A percentile compares a stretch with the other conserved stretches of the same genome.
Conservation (phyloP, 1,139 yeast species). For the Sugiyamaella grinbergsii region DNA sequence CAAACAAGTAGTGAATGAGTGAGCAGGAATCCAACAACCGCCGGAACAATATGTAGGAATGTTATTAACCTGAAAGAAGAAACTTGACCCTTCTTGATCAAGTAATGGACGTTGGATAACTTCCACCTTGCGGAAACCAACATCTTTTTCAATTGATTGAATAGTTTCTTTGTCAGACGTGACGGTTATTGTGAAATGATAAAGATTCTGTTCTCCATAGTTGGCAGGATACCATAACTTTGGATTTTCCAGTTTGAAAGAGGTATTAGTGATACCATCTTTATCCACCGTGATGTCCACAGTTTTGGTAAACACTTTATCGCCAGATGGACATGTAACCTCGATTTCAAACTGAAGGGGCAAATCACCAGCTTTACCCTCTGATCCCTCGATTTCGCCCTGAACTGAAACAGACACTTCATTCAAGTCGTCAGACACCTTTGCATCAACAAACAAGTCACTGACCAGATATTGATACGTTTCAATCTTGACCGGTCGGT, state of each 20-base stretch:
- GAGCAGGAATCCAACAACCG: conserved; percentile 54
- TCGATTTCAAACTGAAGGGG: conserved; percentile 25
- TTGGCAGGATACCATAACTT: conserved; percentile 50
- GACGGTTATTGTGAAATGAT: conserved; percentile 36
- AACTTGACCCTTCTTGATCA: conserved; percentile 44
- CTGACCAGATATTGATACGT: conserved; percentile 34
- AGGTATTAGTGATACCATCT: conserved; percentile 16
- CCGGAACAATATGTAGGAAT: conserved; percentile 47
- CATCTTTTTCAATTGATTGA: conserved; percentile 22
- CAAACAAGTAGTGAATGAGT: conserved; percentile 45
- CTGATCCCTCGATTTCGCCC: conserved; percentile 20
- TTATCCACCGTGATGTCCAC: conserved; percentile 13
- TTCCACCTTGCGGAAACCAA: conserved; percentile 47
- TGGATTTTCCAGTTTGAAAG: conserved; percentile 33
- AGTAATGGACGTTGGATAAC: conserved; percentile 45
- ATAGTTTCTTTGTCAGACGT: conserved; percentile 15
- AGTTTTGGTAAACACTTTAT: conserved; percentile 14
- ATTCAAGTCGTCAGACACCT: conserved; percentile 8
- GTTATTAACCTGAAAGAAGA: conserved; percentile 49
- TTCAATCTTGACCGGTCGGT: conserved; percentile 46
- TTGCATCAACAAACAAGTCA: conserved; percentile 26
- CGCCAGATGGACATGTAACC: conserved; percentile 26
- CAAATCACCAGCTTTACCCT: conserved; percentile 12
- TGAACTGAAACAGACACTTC: conserved; percentile 27
- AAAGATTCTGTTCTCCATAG: conserved; percentile 46